Conservation (phyloP, 345 rosid species). For the Citrus unshiu region DNA sequence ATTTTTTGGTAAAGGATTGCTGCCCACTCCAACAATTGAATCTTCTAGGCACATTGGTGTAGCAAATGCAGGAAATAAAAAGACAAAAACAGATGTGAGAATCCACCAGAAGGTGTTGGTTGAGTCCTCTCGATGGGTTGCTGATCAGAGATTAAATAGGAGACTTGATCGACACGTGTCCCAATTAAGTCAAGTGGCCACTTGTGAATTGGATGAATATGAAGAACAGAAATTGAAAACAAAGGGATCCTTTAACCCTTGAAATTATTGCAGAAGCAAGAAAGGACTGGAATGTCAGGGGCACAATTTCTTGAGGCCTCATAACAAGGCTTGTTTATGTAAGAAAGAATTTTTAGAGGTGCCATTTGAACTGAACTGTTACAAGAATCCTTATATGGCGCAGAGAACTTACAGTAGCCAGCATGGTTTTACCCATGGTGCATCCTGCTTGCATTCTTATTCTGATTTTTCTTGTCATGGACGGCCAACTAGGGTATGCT, state of each 20-base stretch:
- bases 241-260: neutral
- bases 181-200: neutral
- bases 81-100: neutral
- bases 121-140: neutral
- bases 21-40: slow-evolving; percentile 1
- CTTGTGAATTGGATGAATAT: neutral
- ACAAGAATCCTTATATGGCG: neutral
- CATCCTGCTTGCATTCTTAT: neutral
- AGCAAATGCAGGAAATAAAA: neutral
- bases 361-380: neutral
- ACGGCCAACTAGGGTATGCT: neutral
- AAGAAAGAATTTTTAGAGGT: neutral
- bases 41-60: neutral
- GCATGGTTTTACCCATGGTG: neutral
- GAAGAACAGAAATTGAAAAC: neutral
- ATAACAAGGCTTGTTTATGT: neutral
- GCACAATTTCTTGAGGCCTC: neutral
- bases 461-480: neutral
- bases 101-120: neutral
- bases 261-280: neutral
- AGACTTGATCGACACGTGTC: neutral
- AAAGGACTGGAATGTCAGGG: neutral
- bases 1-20: neutral
- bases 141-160: neutral
- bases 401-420: neutral